Conservation (phyloP, 495 filamentous ascomycete genomes). For the Penicillium simplicissimum region DNA sequence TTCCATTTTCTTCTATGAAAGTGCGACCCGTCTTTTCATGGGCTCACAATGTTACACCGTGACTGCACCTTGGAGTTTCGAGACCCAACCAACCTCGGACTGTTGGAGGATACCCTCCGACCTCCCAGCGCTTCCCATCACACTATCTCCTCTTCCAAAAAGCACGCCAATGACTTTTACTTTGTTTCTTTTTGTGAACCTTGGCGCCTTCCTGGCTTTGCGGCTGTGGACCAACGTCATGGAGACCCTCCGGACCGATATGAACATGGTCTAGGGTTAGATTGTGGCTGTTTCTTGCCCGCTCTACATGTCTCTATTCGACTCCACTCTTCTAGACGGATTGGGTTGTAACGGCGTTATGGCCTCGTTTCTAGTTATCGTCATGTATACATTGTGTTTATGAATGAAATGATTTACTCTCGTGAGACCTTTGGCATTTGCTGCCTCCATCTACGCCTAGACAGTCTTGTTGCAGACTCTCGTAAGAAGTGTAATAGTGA, state of each 20-base stretch:
- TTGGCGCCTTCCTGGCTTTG: conserved; percentile 4
- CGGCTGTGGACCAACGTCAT: conserved; percentile 4
- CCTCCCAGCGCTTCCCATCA: not conserved
- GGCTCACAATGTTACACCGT: not conserved
- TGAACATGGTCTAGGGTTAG: conserved; percentile 29
- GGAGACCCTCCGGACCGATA: conserved; percentile 22
- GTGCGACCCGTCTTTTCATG: not conserved
- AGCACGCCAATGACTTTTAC: conserved; percentile 13
- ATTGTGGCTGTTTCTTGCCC: conserved; percentile 12
- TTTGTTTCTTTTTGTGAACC: conserved; percentile 8
- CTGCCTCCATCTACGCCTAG: not conserved
- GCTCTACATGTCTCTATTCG: conserved; percentile 2
- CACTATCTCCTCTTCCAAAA: conserved; percentile 11
- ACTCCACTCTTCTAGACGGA: conserved; percentile 18
- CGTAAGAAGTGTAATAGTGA: not conserved
- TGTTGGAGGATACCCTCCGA: not conserved
- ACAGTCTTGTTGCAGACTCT: not conserved
- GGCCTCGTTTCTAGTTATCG: conserved; percentile 10
- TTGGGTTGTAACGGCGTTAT: conserved; percentile 17
- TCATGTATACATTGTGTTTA: conserved; percentile 29
- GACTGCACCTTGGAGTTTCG: not conserved
- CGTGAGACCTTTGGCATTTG: not conserved
- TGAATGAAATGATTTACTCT: conserved; percentile 27
- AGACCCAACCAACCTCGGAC: not conserved
- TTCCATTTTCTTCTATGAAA: not conserved